Base-by-base conservation (phyloP, 2,329 filamentous ascomycete species). In the Cladosporium sp. region DNA sequence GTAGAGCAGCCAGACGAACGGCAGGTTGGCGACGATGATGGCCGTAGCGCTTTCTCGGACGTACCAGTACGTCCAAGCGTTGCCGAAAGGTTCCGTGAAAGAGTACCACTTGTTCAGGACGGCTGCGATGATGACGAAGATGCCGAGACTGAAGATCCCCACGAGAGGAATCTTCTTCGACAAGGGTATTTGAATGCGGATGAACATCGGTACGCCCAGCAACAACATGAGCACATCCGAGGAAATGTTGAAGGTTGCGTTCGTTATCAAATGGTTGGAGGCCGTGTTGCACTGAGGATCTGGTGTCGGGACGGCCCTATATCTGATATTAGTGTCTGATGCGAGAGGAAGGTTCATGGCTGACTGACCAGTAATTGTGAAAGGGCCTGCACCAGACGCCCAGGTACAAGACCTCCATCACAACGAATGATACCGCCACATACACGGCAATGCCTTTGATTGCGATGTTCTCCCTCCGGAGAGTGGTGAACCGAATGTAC, bases 71-170 rank as follows among this genome's bases (percentile, higher is more conserved):
- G 86, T 81, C 79, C 86, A 89, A 44, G 83, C 75, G 14, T 79
- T 77, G 2, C 83, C 84, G 72, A 86, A 87, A 0, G 84, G 84
- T 26, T 85, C 75, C n/a, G 77, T 82, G 67, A 89, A 87, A 56
- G 84, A 86, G 76, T 87, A 87, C 71, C 86, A 86, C 66, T 88
- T 87, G 76, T 87, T 88, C n/a, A 88, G 76, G 6, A 84, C 80
- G 12, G 86, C 84, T 23, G 84, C 83, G 14, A 88, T 76, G 62
- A 89, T 85, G 69, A 83, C 77, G 66, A 86, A 84, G 4, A 83
- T 71, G 0, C 86, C 87, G 2, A 89, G 78, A 2, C 81, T 78
- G 73, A 89, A 88, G 35, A 89, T 81, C 33, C 77, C 79, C 56
- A 84, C 80, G 0, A 89, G 76, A 0, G 85, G 80, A 0, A 83